Percentiles rank a stretch among this genome's conserved stretches.
Evolutionary conservation across 2,329 filamentous ascomycete species (phyloP).

Genomic region (Colletotrichum godetiae): DNA sequence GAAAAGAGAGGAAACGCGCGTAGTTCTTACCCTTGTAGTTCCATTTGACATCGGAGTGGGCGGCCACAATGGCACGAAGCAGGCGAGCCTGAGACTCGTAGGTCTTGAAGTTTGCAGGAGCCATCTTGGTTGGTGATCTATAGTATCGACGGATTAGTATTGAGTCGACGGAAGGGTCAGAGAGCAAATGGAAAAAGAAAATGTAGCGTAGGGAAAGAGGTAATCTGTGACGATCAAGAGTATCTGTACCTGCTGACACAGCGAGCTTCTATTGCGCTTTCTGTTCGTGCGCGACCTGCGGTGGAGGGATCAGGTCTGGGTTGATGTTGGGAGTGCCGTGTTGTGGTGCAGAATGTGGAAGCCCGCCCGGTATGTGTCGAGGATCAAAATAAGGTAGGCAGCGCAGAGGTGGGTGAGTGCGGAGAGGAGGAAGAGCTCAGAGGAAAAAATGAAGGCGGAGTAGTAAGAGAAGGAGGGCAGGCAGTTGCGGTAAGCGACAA

Average conservation of each 20-base stretch:
- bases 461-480: neutral
- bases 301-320: neutral
- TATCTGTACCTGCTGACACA: neutral
- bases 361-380: neutral
- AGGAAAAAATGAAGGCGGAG: neutral
- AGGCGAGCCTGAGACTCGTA: constrained; percentile 71
- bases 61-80: constrained; percentile 70
- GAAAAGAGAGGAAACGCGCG: neutral
- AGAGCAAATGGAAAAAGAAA: neutral
- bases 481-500: neutral
- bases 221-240: too few species aligned
- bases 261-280: neutral
- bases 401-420: neutral
- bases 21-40: constrained; percentile 69
- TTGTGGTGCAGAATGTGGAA: neutral
- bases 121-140: constrained; percentile 52
- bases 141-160: neutral
- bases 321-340: neutral
- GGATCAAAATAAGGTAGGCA: neutral
- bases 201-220: neutral
- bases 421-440: neutral
- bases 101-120: constrained; percentile 66
- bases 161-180: neutral
- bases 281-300: neutral
- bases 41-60: constrained; percentile 63